phyloP scores from a whole-genome alignment of 139 green algal species.

The Chlorella vulgaris region DNA sequence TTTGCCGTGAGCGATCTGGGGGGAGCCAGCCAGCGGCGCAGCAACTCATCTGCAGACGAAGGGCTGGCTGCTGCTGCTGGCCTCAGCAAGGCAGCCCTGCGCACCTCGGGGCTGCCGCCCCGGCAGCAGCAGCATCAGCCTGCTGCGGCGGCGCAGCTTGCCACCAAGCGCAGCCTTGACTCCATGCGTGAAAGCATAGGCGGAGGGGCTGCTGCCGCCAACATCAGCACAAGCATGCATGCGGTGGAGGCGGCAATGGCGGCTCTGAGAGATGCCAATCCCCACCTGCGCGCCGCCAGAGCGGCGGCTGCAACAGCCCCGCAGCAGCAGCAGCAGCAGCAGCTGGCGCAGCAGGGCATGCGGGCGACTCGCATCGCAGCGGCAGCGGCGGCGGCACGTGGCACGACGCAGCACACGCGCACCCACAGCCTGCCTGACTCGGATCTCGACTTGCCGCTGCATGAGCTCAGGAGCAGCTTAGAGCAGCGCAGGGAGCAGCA shows the following conservation, averaged over 20 bases:
- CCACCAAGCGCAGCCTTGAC: conserved; percentile 29
- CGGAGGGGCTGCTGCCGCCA: neutral
- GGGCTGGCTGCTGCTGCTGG: neutral
- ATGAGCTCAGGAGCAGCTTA: neutral
- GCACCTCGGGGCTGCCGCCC: neutral
- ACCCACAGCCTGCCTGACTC: neutral
- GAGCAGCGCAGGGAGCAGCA: neutral
- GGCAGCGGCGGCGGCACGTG: neutral
- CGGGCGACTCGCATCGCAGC: neutral
- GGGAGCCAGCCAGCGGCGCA: neutral
- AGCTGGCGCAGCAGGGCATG: neutral
- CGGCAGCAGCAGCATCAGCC: neutral
- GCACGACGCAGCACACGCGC: neutral
- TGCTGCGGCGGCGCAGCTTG: too few relatives aligned
- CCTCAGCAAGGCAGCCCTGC: neutral
- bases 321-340: neutral
- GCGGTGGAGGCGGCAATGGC: conserved; percentile 13
- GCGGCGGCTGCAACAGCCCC: neutral
- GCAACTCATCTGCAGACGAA: neutral
- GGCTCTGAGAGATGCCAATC: conserved; percentile 16
- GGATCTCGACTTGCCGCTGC: neutral
- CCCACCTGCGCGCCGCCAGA: neutral
- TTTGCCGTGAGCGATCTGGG: conserved; percentile 22
- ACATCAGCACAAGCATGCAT: conserved; percentile 18
- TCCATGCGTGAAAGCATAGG: conserved; percentile 17